Evolutionary conservation across 352 stramenopile species (phyloP).

Genomic region (Pythium volutum): DNA sequence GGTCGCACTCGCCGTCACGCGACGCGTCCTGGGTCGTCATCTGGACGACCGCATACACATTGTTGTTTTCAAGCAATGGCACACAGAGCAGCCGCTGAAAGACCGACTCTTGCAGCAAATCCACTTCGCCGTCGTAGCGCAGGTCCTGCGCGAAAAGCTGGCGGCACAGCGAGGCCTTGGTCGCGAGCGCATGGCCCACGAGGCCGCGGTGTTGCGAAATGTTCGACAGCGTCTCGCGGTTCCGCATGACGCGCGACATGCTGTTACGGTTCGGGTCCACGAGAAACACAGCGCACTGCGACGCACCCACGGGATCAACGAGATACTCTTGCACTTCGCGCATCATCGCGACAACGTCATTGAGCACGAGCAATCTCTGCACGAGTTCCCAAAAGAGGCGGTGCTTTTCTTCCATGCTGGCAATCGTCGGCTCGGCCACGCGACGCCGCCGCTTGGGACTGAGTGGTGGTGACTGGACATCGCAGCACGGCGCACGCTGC

Average conservation of each 20-base stretch:
- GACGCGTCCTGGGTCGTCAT: conserved; percentile 42
- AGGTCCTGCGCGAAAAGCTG: conserved; percentile 45
- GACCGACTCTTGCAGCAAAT: conserved; percentile 52
- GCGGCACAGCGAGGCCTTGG: conserved; percentile 30
- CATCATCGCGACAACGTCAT: conserved; percentile 79
- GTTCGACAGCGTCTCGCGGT: conserved; percentile 43
- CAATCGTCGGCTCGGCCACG: not conserved
- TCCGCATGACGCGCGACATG: conserved; percentile 71
- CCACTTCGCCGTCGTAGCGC: conserved; percentile 62
- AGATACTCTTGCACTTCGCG: conserved; percentile 65
- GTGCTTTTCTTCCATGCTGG: conserved; percentile 52
- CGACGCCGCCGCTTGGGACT: conserved; percentile 10
- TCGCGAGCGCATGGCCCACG: conserved; percentile 43
- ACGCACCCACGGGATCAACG: conserved; percentile 45
- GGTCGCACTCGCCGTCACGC: conserved; percentile 42
- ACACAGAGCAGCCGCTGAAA: conserved; percentile 73
- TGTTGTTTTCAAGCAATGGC: conserved; percentile 61
- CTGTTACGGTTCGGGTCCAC: conserved; percentile 70
- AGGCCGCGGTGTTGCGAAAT: conserved; percentile 50
- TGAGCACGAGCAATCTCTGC: conserved; percentile 57
- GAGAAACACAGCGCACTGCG: conserved; percentile 61
- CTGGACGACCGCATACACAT: conserved; percentile 80
- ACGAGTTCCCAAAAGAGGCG: conserved; percentile 78
- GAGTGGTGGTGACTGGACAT: not conserved
- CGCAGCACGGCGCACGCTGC: conserved; percentile 15